Base-by-base conservation (phyloP, 257 asterid genomes). In the Salvia miltiorrhiza region DNA sequence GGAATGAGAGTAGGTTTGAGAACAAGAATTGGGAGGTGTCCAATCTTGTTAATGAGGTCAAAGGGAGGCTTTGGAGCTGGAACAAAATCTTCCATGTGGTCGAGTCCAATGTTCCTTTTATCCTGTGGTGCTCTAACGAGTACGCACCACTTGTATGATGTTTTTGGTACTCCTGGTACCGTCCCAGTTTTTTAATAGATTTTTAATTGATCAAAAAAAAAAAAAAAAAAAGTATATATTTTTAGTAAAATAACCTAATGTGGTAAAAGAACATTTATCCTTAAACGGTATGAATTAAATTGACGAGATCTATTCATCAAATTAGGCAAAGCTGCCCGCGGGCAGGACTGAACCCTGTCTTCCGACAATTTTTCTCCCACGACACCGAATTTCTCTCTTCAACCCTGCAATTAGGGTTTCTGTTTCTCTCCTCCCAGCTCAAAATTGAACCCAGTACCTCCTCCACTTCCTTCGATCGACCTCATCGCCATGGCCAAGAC, bases 401-500 rank as follows among this genome's bases (percentile, higher is more conserved):
- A 54, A 33, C 48, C 74, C 73, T 66, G 72, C 67, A 77, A 41
- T 74, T 77, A 80, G 85, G 85, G 80, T 80, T 80, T 76, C 76
- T 73, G 60, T 70, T 58, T 59, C 71, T 35, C 52, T 50, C 67
- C 52, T 49, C 39, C 75, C 23, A 33, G 63, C 59, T 41, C 26
- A n/a, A 37, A 26, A 33, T 73, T 17, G 59, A 17, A 41, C 6
- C 4, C 32, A 11, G 17, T n/a, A 39, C 68, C 67, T 5, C 24
- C 59, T 1, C 5, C 41, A 24, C 49, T 11, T 52, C 55, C 75
- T n/a, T 47, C 72, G 71, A 53, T 75, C 60, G 60, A 20, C 23
- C 78, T 11, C 9, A 14, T 48, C 32, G 71, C 43, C 21, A 93
- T 93, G 97, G 99, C 96, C 66, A 93, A 93, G 93, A 93, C 99